A percentile compares a stretch with the other conserved stretches of the same genome.
phyloP scores from a whole-genome alignment of 768 basidiomycete species.

The Auriscalpium microsporum region DNA sequence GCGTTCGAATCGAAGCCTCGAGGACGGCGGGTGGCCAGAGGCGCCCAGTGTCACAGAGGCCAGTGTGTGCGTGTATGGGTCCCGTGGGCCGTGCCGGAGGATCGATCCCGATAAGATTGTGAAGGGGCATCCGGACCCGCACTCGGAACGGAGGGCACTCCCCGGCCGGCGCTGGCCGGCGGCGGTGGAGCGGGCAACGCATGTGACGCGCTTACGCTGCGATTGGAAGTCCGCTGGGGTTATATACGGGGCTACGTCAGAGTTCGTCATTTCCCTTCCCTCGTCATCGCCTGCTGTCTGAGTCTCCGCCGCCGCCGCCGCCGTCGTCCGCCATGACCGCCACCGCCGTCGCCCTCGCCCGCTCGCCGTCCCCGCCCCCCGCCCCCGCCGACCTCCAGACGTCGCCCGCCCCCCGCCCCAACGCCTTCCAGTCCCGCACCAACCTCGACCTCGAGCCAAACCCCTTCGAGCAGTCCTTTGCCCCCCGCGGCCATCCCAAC shows the following conservation, averaged over 20 bases:
- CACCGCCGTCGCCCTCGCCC: constrained; percentile 18
- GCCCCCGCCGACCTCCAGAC: constrained; percentile 6
- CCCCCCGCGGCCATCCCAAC: constrained; percentile 26
- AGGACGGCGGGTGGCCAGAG: too few relatives aligned
- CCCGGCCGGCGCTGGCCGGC: constrained; percentile 13
- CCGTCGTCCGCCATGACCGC: constrained; percentile 18
- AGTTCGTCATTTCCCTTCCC: constrained; percentile 31
- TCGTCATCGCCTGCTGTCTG: constrained; percentile 15
- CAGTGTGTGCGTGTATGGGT: constrained; percentile 1
- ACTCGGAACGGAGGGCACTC: constrained; percentile 3
- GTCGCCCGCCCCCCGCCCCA: constrained; percentile 7
- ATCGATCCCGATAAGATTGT: background rate
- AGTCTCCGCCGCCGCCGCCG: too few relatives aligned
- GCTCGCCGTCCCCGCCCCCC: constrained; percentile 24
- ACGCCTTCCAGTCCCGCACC: constrained; percentile 24
- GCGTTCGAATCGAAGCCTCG: too few relatives aligned
- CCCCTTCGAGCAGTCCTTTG: constrained; percentile 94
- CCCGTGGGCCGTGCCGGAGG: constrained; percentile 1
- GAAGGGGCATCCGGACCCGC: too few relatives aligned
- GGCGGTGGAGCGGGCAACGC: constrained; percentile 8
- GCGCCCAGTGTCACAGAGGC: too few relatives aligned
- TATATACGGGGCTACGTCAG: constrained; percentile 37
- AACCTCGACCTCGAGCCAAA: constrained; percentile 81
- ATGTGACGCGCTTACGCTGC: background rate
- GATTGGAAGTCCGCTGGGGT: constrained; percentile 35